Evolutionary conservation across 2,329 filamentous ascomycete species (phyloP), one percentile per base, ranked within the genome.

Genomic region (Pseudopyrenochaeta lycopersici): DNA sequence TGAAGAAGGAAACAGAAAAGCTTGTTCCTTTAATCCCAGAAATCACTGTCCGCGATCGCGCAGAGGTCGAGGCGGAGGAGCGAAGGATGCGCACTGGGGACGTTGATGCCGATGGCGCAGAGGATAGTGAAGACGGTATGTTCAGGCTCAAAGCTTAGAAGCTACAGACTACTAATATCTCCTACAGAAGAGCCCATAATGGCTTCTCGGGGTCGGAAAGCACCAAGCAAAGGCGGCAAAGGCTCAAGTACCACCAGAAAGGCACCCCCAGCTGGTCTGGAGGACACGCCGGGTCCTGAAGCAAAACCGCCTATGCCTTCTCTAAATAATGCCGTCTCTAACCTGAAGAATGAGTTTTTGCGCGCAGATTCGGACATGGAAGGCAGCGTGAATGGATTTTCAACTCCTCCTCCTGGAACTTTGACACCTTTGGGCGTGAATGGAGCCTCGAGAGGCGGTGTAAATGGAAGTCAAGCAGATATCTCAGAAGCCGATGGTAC

Each of bases 1-100:
- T 99, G 95, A 88, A 92, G 63, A 98, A 95, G 73, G 93, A 98
- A 77, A 96, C 95, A 1, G 94, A 98, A 77, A 98, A 97, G 76
- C 85, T 99, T 36, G 93, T 97, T 12, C 93, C 93, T 5, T 80
- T 98, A 35, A 99, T 99, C 57, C 95, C 95, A 0, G 95, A 99
- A 62, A 90, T 99, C 62, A 85, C 88, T 20, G 92, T 99, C 60
- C 86, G 92, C 60, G 91, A 96, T 61, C 89, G 95, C 58, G 95
- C 93, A 15, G 95, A 98, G 73, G 92, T 98, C 6, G 95, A 99
- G 66, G 82, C 80, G 18, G 77, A 79, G 64, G 81, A 85, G 75
- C 86, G 94, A 48, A 85, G 92, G 57, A 90, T 95, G 72, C 91
- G 96, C 67, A 91, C 85, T 56, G 83, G 93, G 57, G 92, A 95